These are phyloP conservation scores for Aspergillus cavernicola DNA, from an alignment of 495 filamentous ascomycete genomes.

Conservation along the genomic window DNA sequence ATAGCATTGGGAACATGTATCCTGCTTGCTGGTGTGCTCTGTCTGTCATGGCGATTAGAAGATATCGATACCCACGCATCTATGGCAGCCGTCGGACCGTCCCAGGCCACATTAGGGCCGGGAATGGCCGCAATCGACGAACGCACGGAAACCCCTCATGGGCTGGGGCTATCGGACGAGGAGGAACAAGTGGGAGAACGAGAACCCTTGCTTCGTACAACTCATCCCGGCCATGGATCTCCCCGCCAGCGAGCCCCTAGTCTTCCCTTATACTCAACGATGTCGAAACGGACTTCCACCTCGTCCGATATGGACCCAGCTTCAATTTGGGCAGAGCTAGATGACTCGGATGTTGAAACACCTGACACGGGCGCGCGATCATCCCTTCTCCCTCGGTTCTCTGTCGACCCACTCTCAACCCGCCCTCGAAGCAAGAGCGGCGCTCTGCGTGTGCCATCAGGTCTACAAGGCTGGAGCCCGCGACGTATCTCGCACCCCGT, in stretches of 20 bases:
- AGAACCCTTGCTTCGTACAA: conserved; percentile 34
- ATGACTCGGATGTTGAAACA: conserved; percentile 40
- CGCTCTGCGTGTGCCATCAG: conserved; percentile 19
- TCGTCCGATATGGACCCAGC: conserved; percentile 36
- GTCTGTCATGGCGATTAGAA: conserved; percentile 89
- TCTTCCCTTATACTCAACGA: conserved; percentile 30
- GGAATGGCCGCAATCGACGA: conserved; percentile 45
- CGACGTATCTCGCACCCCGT: conserved; percentile 17
- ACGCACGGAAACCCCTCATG: conserved; percentile 21
- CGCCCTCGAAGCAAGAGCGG: conserved; percentile 30
- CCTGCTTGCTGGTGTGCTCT: conserved; percentile 81
- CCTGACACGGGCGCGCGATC: conserved; percentile 14
- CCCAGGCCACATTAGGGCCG: conserved; percentile 40
- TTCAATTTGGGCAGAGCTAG: conserved; percentile 50
- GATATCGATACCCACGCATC: conserved; percentile 58
- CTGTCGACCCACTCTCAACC: conserved; percentile 13
- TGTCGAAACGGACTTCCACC: conserved; percentile 26
- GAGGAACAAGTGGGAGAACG: conserved; percentile 34
- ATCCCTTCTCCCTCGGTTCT: conserved; percentile 14
- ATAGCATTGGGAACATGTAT: conserved; percentile 86
- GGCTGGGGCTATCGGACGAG: conserved; percentile 28
- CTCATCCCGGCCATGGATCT: conserved; percentile 16
- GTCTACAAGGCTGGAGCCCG: conserved; percentile 22
- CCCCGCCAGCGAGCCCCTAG: conserved; percentile 37
- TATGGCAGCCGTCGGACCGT: conserved; percentile 35